Conservation (phyloP, 495 filamentous ascomycete genomes). For the Recurvomyces mirabilis region DNA sequence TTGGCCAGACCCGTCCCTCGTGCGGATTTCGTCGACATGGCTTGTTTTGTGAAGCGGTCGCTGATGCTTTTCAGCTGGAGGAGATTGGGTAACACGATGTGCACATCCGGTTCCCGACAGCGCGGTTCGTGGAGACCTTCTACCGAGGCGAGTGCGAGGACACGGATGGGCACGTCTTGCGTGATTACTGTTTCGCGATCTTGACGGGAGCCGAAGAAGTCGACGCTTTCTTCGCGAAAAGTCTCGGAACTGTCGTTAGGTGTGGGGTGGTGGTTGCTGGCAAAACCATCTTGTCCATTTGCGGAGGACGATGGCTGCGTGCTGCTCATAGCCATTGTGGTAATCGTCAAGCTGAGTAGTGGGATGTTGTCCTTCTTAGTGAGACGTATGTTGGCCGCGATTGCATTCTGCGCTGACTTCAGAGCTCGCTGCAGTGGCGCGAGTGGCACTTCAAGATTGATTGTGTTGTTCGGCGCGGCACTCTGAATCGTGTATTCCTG, state of each 20-base stretch:
- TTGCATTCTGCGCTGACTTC: slow-evolving; percentile 65
- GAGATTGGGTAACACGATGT: slow-evolving; percentile 78
- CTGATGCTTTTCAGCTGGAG: slow-evolving; percentile 79
- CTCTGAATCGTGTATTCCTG: slow-evolving; percentile 80
- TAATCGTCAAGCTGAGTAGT: slow-evolving; percentile 74
- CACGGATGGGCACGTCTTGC: slow-evolving; percentile 91
- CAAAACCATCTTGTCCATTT: slow-evolving; percentile 26
- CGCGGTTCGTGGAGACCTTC: slow-evolving; percentile 80
- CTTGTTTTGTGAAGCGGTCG: slow-evolving; percentile 84
- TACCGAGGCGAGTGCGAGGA: slow-evolving; percentile 67
- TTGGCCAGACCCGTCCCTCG: slow-evolving; percentile 18
- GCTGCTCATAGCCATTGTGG: slow-evolving; percentile 44
- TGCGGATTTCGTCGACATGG: slow-evolving; percentile 29
- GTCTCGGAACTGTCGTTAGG: background rate
- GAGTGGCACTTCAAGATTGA: slow-evolving; percentile 91
- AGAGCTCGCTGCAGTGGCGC: slow-evolving; percentile 70
- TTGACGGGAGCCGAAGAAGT: slow-evolving; percentile 39
- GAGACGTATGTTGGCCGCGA: slow-evolving; percentile 69
- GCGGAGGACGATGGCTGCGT: slow-evolving; percentile 3
- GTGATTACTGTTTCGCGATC: slow-evolving; percentile 70
- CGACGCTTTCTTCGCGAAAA: slow-evolving; percentile 20
- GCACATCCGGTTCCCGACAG: slow-evolving; percentile 83
- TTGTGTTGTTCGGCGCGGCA: slow-evolving; percentile 63
- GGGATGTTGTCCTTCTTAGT: slow-evolving; percentile 85
- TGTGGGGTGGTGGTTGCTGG: slow-evolving; percentile 7